Evolutionary conservation across 192 early-diverging fungal genomes (phyloP).

Genomic region (Umbelopsis isabellina): DNA sequence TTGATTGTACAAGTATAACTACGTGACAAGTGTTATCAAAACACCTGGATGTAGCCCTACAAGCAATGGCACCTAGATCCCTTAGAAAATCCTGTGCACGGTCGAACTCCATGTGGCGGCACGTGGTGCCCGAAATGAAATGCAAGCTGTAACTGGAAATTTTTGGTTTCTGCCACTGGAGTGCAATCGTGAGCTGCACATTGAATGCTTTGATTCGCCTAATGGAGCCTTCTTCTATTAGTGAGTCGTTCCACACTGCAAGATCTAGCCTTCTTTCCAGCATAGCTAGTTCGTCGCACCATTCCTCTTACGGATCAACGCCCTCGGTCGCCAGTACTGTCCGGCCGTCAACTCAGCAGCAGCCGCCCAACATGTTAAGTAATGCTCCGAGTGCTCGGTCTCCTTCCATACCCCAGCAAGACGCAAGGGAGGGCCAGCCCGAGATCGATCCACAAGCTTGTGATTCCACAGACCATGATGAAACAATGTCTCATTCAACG

Average conservation of each 20-base stretch:
- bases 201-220: no score
- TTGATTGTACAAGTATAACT: no score
- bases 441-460: not conserved
- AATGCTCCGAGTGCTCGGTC: slow-evolving; percentile 13
- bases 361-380: not conserved
- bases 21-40: no score
- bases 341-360: not conserved
- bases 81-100: no score
- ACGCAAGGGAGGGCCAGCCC: no score
- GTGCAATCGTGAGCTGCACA: no score
- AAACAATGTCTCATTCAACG: not conserved
- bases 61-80: no score
- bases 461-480: not conserved
- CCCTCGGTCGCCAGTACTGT: slow-evolving; percentile 1
- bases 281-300: not conserved
- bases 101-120: no score
- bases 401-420: not conserved
- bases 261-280: not conserved
- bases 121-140: no score
- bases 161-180: no score
- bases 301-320: not conserved
- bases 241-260: slow-evolving; percentile 12
- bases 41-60: no score
- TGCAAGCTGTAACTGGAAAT: no score
- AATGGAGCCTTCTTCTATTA: slow-evolving; percentile 10